Conservation (phyloP, 805 yeast genomes). For the Kuraishia molischiana region DNA sequence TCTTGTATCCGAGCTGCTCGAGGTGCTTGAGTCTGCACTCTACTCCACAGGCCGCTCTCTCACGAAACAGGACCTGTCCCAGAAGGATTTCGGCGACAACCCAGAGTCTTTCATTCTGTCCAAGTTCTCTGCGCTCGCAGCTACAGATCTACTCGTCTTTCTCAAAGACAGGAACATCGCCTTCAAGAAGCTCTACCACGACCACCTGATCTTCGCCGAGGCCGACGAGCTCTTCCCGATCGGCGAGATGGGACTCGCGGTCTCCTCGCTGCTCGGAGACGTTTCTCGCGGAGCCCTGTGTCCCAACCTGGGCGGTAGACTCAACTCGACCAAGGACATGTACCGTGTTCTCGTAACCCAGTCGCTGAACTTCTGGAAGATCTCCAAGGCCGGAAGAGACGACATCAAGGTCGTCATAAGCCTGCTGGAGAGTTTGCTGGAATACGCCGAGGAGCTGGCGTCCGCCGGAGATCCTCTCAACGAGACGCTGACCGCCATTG, state of each 20-base stretch:
- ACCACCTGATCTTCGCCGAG: slow-evolving; percentile 54
- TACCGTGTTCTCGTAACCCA: slow-evolving; percentile 47
- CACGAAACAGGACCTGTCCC: slow-evolving; percentile 30
- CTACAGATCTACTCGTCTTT: slow-evolving; percentile 45
- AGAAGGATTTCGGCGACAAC: slow-evolving; percentile 36
- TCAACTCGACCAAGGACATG: slow-evolving; percentile 43
- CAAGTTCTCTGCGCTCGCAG: slow-evolving; percentile 37
- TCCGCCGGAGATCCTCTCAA: slow-evolving; percentile 21
- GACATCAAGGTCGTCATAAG: slow-evolving; percentile 43
- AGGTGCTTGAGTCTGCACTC: slow-evolving; percentile 27
- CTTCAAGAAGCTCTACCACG: slow-evolving; percentile 52
- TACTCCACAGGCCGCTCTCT: slow-evolving; percentile 33
- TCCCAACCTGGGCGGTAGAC: slow-evolving; percentile 28
- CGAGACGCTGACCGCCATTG: slow-evolving; percentile 33
- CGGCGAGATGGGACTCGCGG: slow-evolving; percentile 22
- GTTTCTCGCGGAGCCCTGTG: slow-evolving; percentile 11
- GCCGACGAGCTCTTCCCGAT: slow-evolving; percentile 42
- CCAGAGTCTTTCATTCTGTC: slow-evolving; percentile 31
- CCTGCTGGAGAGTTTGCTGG: slow-evolving; percentile 29
- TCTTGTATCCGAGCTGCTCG: slow-evolving; percentile 28
- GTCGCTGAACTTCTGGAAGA: slow-evolving; percentile 56
- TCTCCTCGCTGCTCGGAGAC: slow-evolving; percentile 17
- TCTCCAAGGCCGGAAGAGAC: slow-evolving; percentile 40
- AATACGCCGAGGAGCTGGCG: slow-evolving; percentile 11
- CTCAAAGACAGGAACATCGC: slow-evolving; percentile 46